Conservation (phyloP, 768 basidiomycete species). For the Phanerochaete carnosa region DNA sequence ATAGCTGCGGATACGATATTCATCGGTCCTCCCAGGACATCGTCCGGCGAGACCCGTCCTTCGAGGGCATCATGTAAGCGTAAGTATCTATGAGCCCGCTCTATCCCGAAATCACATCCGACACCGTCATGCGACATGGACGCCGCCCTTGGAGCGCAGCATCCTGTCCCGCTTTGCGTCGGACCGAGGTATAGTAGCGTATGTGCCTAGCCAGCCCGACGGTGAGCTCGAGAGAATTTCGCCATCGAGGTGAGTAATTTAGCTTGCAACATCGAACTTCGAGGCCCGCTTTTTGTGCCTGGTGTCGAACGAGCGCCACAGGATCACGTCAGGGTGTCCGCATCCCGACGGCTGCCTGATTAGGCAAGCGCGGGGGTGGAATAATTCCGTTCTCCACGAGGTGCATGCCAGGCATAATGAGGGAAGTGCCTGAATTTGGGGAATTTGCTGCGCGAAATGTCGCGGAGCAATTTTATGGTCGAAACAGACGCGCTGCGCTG, state of each 20-base stretch:
- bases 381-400: neutral
- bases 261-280: neutral
- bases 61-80: too few species aligned
- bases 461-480: neutral
- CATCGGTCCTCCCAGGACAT: neutral
- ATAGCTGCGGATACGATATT: too few species aligned
- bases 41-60: too few species aligned
- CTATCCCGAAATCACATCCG: neutral
- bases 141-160: neutral
- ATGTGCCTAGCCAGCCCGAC: neutral
- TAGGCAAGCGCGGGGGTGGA: neutral
- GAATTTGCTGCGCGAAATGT: neutral
- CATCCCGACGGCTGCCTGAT: neutral
- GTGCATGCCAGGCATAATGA: neutral
- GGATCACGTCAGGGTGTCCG: neutral
- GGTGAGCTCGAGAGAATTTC: neutral
- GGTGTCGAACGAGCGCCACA: neutral
- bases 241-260: neutral
- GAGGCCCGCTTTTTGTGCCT: neutral
- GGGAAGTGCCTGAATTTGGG: neutral
- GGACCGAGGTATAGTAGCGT: neutral
- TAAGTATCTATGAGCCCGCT: neutral
- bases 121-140: neutral
- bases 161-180: neutral
- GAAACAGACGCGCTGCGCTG: neutral